phyloP scores from a whole-genome alignment of 352 stramenopile genomes.

The Pythium brassicae region DNA sequence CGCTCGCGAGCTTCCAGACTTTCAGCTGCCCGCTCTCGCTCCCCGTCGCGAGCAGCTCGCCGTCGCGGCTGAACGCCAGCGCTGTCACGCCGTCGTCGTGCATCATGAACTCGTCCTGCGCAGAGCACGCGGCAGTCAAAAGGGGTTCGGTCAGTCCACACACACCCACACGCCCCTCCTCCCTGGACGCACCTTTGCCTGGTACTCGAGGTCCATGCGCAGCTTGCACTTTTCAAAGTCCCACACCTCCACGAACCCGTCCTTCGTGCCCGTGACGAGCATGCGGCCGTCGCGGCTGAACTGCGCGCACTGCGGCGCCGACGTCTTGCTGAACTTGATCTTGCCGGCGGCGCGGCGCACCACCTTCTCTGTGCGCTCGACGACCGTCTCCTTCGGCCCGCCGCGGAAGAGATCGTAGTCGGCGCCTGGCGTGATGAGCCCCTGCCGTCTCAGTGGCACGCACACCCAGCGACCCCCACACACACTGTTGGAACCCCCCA shows the following conservation, averaged over 20 bases:
- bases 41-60: slow-evolving; percentile 83
- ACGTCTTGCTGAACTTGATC: slow-evolving; percentile 89
- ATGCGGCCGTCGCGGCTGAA: slow-evolving; percentile 89
- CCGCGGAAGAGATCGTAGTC: slow-evolving; percentile 85
- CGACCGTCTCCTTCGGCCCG: slow-evolving; percentile 37
- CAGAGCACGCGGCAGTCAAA: not conserved
- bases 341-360: slow-evolving; percentile 66
- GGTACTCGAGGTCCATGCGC: slow-evolving; percentile 91
- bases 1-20: slow-evolving; percentile 90
- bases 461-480: too few relatives aligned
- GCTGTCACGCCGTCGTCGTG: slow-evolving; percentile 86
- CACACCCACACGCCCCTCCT: not conserved
- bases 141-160: not conserved
- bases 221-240: slow-evolving; percentile 88
- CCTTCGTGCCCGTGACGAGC: slow-evolving; percentile 91
- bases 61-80: slow-evolving; percentile 85
- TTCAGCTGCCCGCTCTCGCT: slow-evolving; percentile 87
- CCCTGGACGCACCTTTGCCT: slow-evolving; percentile 55
- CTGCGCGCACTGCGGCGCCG: slow-evolving; percentile 68
- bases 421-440: slow-evolving; percentile 43
- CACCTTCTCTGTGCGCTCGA: slow-evolving; percentile 58
- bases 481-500: too few relatives aligned
- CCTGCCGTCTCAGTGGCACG: slow-evolving; percentile 33
- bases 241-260: slow-evolving; percentile 95
- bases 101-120: slow-evolving; percentile 90